Evolutionary conservation across 306 rosid genomes (phyloP), one percentile per base, ranked within the genome.

Genomic region (Glycine tomentella): DNA sequence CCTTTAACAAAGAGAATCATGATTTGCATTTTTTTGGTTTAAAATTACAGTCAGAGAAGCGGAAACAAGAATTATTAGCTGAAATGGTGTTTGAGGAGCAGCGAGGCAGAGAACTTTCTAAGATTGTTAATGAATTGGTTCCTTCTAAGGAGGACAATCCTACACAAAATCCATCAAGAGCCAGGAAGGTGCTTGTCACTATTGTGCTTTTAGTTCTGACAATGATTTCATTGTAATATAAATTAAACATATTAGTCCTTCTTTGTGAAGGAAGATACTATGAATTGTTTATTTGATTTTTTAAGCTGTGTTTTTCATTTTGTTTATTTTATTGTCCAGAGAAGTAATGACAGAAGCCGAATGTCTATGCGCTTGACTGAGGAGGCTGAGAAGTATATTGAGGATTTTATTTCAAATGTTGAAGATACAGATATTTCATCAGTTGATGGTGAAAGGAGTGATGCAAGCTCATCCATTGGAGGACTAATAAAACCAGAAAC

Each of bases 401-500:
- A 96, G 88, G 98, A 96, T 86, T 96, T 93, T 83, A 92, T 96
- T 87, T 96, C 97, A 75, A 96, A 88, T 79, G 86, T 96, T 68
- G 99, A 96, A 91, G 99, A 96, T 75, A 92, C 98, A 2, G 99
- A 96, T 68, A 90, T 96, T 84, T 96, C 98, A 1, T 96, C 99
- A 13, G 73, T 96, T 42, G 99, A 96, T 51, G 99, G 98, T 51
- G 98, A 96, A 86, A 90, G 98, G 77, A 96, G 99, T 17, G 99
- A 96, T 76, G 85, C 99, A 61, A 96, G 94, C 81, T 93, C 99
- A 11, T 90, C 97, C 69, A 55, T 96, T 57, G 97, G 98, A 55
- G 98, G 93, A 53, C 81, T 88, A 53, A 63, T 83, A 42, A 96
- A 90, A 89, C 62, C 84, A 2, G 92, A 85, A 84, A 70, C 81